Conservation (phyloP, 768 basidiomycete species). For the Sarcodon aspratus region DNA sequence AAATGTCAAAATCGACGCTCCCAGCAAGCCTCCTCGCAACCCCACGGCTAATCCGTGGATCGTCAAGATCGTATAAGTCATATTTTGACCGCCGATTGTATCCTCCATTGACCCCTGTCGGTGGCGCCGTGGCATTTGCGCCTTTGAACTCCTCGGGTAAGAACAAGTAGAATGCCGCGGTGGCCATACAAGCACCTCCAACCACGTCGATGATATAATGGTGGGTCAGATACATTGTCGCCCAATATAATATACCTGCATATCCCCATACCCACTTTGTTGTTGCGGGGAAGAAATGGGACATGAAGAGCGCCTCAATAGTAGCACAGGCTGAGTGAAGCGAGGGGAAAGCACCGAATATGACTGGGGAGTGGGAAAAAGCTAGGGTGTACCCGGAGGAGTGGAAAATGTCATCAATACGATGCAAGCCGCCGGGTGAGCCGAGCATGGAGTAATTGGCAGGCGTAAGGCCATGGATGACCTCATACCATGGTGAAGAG, state of each 20-base stretch:
- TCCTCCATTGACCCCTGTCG: constrained; percentile 23
- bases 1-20: constrained; percentile 41
- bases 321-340: constrained; percentile 88
- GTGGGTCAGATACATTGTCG: constrained; percentile 97
- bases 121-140: constrained; percentile 39
- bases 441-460: constrained; percentile 89
- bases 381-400: constrained; percentile 61
- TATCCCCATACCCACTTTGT: constrained; percentile 71
- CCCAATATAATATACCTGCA: constrained; percentile 85
- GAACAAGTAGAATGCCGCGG: constrained; percentile 77
- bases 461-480: constrained; percentile 92
- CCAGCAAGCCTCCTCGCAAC: constrained; percentile 13
- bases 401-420: constrained; percentile 85
- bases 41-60: constrained; percentile 28
- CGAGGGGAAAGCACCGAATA: constrained; percentile 95
- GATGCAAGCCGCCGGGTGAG: constrained; percentile 84
- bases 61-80: constrained; percentile 68
- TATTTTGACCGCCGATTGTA: constrained; percentile 45
- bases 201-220: constrained; percentile 99
- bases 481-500: constrained; percentile 95
- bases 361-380: constrained; percentile 83
- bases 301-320: constrained; percentile 84
- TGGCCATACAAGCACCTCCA: constrained; percentile 84
- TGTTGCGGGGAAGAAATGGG: constrained; percentile 85
- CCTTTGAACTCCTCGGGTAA: constrained; percentile 74